Evolutionary conservation across 2,329 filamentous ascomycete species (phyloP).

Genomic region (Dichotomopilus funicola): DNA sequence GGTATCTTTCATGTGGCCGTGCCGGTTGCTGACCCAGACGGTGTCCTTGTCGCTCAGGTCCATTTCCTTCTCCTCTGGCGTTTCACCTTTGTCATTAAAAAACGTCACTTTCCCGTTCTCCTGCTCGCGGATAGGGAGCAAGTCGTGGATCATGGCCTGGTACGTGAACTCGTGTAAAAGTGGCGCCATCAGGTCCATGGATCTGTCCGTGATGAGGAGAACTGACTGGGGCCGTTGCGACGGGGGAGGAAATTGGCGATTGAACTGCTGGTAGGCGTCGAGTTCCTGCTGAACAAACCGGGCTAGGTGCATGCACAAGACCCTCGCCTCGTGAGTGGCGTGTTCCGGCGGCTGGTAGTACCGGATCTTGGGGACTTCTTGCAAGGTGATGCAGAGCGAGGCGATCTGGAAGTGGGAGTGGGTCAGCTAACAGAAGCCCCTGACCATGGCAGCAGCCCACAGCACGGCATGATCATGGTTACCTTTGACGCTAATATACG

Average conservation of each 20-base stretch:
- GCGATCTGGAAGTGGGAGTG: slow-evolving; percentile 53
- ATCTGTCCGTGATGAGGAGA: slow-evolving; percentile 81
- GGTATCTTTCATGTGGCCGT: slow-evolving; percentile 96
- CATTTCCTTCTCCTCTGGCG: slow-evolving; percentile 79
- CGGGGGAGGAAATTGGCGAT: slow-evolving; percentile 77
- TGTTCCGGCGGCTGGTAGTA: slow-evolving; percentile 70
- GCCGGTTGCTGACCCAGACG: slow-evolving; percentile 91
- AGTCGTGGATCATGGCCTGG: slow-evolving; percentile 94
- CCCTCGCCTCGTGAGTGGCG: slow-evolving; percentile 76
- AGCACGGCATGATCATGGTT: slow-evolving; percentile 9
- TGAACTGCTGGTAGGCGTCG: slow-evolving; percentile 79
- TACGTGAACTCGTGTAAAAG: slow-evolving; percentile 96
- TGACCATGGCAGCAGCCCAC: neutral
- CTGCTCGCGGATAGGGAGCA: slow-evolving; percentile 79
- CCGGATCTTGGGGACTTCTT: slow-evolving; percentile 87
- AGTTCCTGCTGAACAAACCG: slow-evolving; percentile 88
- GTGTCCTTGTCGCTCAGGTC: slow-evolving; percentile 86
- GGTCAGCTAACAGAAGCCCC: neutral
- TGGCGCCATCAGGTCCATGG: slow-evolving; percentile 86
- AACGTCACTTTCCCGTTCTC: slow-evolving; percentile 86
- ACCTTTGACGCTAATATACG: slow-evolving; percentile 84
- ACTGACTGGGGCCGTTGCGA: slow-evolving; percentile 71
- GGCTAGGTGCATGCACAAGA: slow-evolving; percentile 81
- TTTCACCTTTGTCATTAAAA: slow-evolving; percentile 66
- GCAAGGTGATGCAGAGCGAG: slow-evolving; percentile 82